Base-by-base conservation (phyloP, 169 alveolate species). In the Plasmodium berghei region DNA sequence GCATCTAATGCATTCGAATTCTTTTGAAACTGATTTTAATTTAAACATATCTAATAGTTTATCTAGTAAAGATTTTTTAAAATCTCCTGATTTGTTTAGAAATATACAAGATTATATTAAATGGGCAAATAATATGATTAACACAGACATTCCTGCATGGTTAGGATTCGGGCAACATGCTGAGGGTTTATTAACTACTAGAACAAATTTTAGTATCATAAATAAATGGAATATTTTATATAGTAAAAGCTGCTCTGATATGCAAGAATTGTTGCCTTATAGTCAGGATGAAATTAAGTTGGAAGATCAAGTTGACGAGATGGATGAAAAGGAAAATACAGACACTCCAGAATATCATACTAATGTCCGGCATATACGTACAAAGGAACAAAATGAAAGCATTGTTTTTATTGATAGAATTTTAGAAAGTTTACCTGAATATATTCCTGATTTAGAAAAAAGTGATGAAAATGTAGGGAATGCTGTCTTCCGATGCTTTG, bases 401-500 rank as follows among this genome's bases (percentile, higher is more conserved):
- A 87, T 49, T 64, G 80, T 73, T 16, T 49, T 86, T 45, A 72
- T 86, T 61, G 52, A 86, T 54, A 3, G 71, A 34, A 95, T 95
- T 64, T 63, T 95, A 26, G 73, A 88, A 20, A 66, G 94, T 52
- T 90, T 97, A 22, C 99, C 98, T 4, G 55, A 54, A 14, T 80
- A 83, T 85, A 93, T 97, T 8, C 92, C 92, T 18, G 77, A 72
- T 12, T 85, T 97, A 46, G 73, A 85, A 61, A 94, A 97, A 86
- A 95, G 93, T 42, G 97, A 93, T 26, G 92, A 74, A 22, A 92
- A 96, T 28, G 94, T 97, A 87, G 95, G 97, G 58, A 95, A 97
- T 88, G 98, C 99, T 9, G 94, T 97, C 49, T 97, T 96, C 92
- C 94, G 99, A 87, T 97, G 97, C 94, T 92, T 97, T 73, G 98